Base-by-base conservation (phyloP, 192 early-diverging fungal species). In the Radiomyces spectabilis region DNA sequence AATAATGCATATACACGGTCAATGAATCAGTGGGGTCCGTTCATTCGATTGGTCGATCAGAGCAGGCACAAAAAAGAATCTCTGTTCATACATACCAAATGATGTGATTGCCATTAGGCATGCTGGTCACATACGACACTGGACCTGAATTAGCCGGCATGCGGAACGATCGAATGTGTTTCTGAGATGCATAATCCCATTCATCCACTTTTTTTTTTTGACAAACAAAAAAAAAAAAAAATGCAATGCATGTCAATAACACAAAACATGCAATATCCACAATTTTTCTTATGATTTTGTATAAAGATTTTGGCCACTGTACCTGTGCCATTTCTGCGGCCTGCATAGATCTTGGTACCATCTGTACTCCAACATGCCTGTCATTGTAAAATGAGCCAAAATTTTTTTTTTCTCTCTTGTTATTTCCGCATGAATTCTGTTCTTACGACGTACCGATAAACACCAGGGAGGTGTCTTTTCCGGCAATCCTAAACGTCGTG, bases 61-160 rank as follows among this genome's bases (percentile, higher is more conserved):
- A n/a, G n/a, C n/a, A n/a, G n/a, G n/a, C n/a, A n/a, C n/a, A n/a
- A n/a, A n/a, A 33, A 57, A 40, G 12, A 21, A 18, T 19, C 4
- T 51, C 31, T 53, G 18, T 1, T 42, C 27, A 8, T 9, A 38
- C 58, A 64, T 80, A 89, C 89, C 93, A 94, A 16, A 95, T 55
- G 16, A 97, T 71, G 52, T 86, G 88, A 43, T 83, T 80, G 39
- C 78, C 78, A 51, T 95, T 97, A 15, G 85, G 82, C 76, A 94
- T 71, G 32, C 72, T 72, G 10, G 71, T 57, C 32, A 98, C 85
- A 65, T 70, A 77, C 3, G 84, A 86, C 0, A 98, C 93, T 0
- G 88, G 84, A 0, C 96, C 96, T 5, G 93, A 95, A 54, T 89
- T 88, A 18, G 76, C 70, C 18, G 96, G 94, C 71, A 98, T 79